Base-by-base conservation (phyloP, 257 asterid species). In the Rauvolfia tetraphylla region DNA sequence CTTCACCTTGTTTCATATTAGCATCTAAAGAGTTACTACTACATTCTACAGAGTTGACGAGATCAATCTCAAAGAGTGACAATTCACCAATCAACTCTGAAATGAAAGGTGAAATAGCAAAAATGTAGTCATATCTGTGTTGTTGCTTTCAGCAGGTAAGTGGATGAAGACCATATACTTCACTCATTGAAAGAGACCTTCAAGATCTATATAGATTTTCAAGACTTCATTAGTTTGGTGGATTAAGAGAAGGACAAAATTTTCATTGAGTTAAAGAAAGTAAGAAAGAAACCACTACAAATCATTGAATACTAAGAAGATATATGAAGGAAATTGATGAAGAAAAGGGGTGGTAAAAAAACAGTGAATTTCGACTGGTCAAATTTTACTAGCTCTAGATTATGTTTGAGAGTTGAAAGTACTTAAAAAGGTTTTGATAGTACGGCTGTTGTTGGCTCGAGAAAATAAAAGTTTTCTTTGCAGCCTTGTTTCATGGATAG, bases 361-460 rank as follows among this genome's bases (percentile, higher is more conserved):
- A 77, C 76, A 70, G 76, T 77, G 65, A 33, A 20, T 33, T 46
- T 44, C 54, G 20, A 15, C 56, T 22, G 29, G 82, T 79, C 82
- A 79, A 42, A 53, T 18, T 34, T 56, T 38, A 67, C 51, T 27
- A 36, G 49, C 51, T 25, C 29, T 33, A 54, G 48, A 41, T 67
- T 57, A 73, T 23, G 39, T 33, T 54, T 41, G 79, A 56, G 79
- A 36, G 63, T 73, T 54, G 31, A 23, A 73, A 67, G 72, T 59
- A 59, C 72, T 56, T 41, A 4, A 72, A 73, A 54, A 44, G 54
- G 57, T 73, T 63, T 15, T 63, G n/a, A 54, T 51, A 58, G 82
- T 73, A 73, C 75, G 53, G 18, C 41, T 75, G 76, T 76, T 79
- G 34, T 72, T 82, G 83, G 83, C 83, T 82, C 83, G 79, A 82